Conservation (phyloP, 2,329 filamentous ascomycete species). For the Cadophora sp. region DNA sequence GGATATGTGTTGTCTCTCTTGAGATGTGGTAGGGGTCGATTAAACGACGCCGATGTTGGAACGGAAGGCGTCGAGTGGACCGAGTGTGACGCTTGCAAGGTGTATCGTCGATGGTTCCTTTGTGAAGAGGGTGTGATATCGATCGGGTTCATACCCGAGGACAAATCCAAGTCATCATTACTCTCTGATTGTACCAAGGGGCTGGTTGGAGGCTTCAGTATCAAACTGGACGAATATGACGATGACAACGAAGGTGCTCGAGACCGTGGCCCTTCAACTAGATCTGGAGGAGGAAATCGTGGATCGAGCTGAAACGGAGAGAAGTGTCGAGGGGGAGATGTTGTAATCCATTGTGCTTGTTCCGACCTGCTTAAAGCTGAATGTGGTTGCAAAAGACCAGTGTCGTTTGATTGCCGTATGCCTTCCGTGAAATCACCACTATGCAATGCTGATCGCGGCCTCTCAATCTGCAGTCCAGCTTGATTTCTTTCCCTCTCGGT, state of each 20-base stretch:
- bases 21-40: slow-evolving; percentile 52
- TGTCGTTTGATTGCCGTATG: slow-evolving; percentile 24
- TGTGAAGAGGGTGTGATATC: slow-evolving; percentile 51
- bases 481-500: slow-evolving; percentile 53
- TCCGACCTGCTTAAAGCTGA: slow-evolving; percentile 29
- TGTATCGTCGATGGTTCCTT: slow-evolving; percentile 67
- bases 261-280: slow-evolving; percentile 28
- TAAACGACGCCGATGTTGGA: slow-evolving; percentile 49
- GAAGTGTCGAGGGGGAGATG: slow-evolving; percentile 62
- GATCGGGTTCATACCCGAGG: slow-evolving; percentile 58
- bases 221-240: slow-evolving; percentile 79
- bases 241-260: slow-evolving; percentile 68
- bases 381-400: slow-evolving; percentile 26
- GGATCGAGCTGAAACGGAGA: slow-evolving; percentile 54
- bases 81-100: slow-evolving; percentile 68
- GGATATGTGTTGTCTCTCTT: slow-evolving; percentile 70
- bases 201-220: slow-evolving; percentile 88
- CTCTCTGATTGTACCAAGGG: slow-evolving; percentile 89
- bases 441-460: slow-evolving; percentile 79
- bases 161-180: slow-evolving; percentile 77
- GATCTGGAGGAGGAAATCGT: slow-evolving; percentile 39
- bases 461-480: slow-evolving; percentile 72
- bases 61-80: slow-evolving; percentile 52
- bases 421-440: slow-evolving; percentile 67
- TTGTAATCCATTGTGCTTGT: slow-evolving; percentile 56